These are phyloP conservation scores for Sabuloglossum arenarium DNA, from an alignment of 495 filamentous ascomycete species.

Conservation along the genomic window DNA sequence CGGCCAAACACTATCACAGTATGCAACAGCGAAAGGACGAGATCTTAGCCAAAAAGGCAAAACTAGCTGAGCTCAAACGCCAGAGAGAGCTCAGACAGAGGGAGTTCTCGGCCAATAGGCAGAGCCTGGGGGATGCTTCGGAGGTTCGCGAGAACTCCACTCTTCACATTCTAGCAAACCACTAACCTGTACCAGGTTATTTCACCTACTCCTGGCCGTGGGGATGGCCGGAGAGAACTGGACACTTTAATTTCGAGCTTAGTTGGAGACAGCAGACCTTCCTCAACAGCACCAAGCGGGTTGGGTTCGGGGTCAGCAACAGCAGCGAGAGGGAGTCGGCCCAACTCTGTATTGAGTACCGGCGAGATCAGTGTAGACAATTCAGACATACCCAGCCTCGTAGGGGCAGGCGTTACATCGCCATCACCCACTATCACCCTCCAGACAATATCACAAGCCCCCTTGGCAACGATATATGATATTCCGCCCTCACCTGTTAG, in stretches of 20 bases:
- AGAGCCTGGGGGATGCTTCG: conserved; percentile 37
- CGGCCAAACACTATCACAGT: conserved; percentile 8
- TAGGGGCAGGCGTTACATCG: conserved; percentile 25
- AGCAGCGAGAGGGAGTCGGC: conserved; percentile 49
- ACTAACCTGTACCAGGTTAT: background rate
- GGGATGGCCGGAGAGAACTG: conserved; percentile 55
- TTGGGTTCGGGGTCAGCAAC: conserved; percentile 37
- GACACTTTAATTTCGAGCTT: conserved; percentile 63
- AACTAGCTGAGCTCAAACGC: conserved; percentile 85
- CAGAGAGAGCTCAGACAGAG: conserved; percentile 64
- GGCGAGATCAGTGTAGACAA: conserved; percentile 23
- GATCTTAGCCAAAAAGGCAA: conserved; percentile 82
- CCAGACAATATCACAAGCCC: conserved; percentile 47
- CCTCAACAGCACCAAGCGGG: conserved; percentile 39
- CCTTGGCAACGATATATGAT: conserved; percentile 55
- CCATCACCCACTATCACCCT: conserved; percentile 23
- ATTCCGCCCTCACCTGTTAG: conserved; percentile 44
- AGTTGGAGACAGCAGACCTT: conserved; percentile 54
- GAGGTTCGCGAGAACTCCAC: conserved; percentile 19
- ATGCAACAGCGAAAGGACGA: conserved; percentile 84
- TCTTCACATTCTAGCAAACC: background rate
- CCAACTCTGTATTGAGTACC: conserved; percentile 67
- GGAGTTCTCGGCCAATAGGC: conserved; percentile 42
- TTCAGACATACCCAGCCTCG: background rate
- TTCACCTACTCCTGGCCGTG: conserved; percentile 44